Evolutionary conservation across 805 yeast species (phyloP).

Genomic region (Candida wancherniae): DNA sequence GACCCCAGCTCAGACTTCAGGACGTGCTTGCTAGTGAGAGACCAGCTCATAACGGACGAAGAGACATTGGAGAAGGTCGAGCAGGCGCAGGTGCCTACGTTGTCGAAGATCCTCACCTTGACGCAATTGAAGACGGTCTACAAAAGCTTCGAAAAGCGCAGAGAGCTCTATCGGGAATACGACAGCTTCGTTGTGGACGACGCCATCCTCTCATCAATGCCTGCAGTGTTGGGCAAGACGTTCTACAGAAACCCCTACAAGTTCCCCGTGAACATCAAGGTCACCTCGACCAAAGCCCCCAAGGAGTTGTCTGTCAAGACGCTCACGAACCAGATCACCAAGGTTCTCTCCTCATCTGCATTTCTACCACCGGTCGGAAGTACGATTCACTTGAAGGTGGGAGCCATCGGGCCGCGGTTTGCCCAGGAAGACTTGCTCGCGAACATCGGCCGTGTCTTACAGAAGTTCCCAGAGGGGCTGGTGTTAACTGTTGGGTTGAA

Average conservation of each 20-base stretch:
- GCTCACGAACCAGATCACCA: constrained; percentile 54
- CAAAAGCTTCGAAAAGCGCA: constrained; percentile 83
- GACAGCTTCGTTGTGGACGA: constrained; percentile 86
- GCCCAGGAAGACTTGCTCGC: constrained; percentile 48
- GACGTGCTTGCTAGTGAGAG: constrained; percentile 68
- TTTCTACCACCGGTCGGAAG: constrained; percentile 72
- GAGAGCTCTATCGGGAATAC: constrained; percentile 62
- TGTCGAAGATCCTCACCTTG: constrained; percentile 59
- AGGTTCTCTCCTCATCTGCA: constrained; percentile 53
- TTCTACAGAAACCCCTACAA: constrained; percentile 58
- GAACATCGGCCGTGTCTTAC: constrained; percentile 54
- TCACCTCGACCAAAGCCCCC: constrained; percentile 27
- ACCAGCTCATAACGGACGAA: constrained; percentile 43
- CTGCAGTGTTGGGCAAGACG: constrained; percentile 75
- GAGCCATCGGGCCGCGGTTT: constrained; percentile 41
- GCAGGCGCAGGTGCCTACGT: constrained; percentile 40
- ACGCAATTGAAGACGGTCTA: constrained; percentile 76
- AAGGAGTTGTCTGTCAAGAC: constrained; percentile 46
- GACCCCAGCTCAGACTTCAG: constrained; percentile 40
- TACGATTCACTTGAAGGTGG: constrained; percentile 61
- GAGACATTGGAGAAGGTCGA: constrained; percentile 45
- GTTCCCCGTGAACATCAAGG: constrained; percentile 62
- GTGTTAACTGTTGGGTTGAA: constrained; percentile 63
- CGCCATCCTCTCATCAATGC: constrained; percentile 70
- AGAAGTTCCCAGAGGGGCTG: constrained; percentile 39